Conservation (phyloP, 2,329 filamentous ascomycete genomes). For the Geoglossum cookeanum region DNA sequence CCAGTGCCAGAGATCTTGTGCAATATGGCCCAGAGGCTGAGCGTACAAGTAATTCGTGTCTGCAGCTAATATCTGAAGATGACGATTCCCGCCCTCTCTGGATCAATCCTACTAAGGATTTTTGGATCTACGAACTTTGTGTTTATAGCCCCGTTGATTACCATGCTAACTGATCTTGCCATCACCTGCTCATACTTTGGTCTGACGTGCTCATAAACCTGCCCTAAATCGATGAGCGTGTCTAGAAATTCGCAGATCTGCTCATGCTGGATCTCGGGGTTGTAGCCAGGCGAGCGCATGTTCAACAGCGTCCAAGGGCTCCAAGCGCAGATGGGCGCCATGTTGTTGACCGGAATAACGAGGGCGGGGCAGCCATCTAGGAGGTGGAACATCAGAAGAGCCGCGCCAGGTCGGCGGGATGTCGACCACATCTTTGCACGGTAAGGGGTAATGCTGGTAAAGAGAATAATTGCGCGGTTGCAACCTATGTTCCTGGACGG, state of each 20-base stretch:
- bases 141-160: constrained; percentile 20
- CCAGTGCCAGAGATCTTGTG: neutral
- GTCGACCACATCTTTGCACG: constrained; percentile 20
- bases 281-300: constrained; percentile 13
- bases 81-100: constrained; percentile 19
- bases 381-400: constrained; percentile 20
- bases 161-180: constrained; percentile 17
- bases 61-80: constrained; percentile 19
- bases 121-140: constrained; percentile 13
- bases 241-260: constrained; percentile 20
- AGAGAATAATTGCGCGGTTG: constrained; percentile 19
- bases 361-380: constrained; percentile 20
- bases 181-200: constrained; percentile 17
- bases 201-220: constrained; percentile 9
- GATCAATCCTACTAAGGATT: constrained; percentile 17
- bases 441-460: constrained; percentile 21
- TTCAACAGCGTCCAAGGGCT: constrained; percentile 10
- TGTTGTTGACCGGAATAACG: constrained; percentile 16
- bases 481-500: constrained; percentile 7
- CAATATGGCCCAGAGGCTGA: too few species aligned
- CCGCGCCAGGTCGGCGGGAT: constrained; percentile 20
- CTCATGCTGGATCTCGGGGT: constrained; percentile 11
- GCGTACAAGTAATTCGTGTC: too few species aligned
- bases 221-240: constrained; percentile 13
- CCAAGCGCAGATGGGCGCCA: constrained; percentile 8